Evolutionary conservation across 164 flowering plant species (phyloP).

Genomic region (Platanus orientalis): DNA sequence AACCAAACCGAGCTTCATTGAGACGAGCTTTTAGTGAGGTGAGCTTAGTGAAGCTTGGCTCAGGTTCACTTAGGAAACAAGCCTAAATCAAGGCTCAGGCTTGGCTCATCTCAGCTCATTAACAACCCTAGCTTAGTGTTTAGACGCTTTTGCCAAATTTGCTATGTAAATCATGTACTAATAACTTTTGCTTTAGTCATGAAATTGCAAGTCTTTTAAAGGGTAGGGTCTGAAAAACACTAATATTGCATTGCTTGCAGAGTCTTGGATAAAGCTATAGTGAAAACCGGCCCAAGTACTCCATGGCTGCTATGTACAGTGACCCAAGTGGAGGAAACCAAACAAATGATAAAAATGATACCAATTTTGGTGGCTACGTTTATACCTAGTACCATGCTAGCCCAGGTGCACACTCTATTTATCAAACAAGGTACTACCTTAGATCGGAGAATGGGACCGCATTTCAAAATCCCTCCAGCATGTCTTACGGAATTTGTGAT

Average conservation of each 20-base stretch:
- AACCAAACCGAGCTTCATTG: no score
- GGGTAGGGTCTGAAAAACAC: no score
- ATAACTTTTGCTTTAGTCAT: no score
- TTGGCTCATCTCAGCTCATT: no score
- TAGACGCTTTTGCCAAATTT: no score
- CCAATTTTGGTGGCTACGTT: constrained; percentile 36
- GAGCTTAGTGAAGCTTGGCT: no score
- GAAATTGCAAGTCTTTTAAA: no score
- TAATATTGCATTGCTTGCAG: constrained; percentile 22
- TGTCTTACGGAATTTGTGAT: constrained; percentile 46
- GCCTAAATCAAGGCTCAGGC: no score
- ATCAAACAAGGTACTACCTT: constrained; percentile 58
- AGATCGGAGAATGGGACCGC: constrained; percentile 42
- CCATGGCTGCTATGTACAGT: constrained; percentile 55
- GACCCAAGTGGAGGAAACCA: constrained; percentile 62
- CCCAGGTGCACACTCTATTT: constrained; percentile 47
- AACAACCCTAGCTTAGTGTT: no score
- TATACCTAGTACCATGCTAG: constrained; percentile 38
- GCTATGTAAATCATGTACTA: no score
- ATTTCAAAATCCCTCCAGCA: constrained; percentile 61
- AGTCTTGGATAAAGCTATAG: constrained; percentile 57
- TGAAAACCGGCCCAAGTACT: constrained; percentile 26
- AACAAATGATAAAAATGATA: constrained; percentile 59
- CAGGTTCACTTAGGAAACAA: no score
- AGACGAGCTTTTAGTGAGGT: no score